These are phyloP conservation scores for Trifolium dubium DNA, from an alignment of 306 rosid genomes.

Conservation along the genomic window DNA sequence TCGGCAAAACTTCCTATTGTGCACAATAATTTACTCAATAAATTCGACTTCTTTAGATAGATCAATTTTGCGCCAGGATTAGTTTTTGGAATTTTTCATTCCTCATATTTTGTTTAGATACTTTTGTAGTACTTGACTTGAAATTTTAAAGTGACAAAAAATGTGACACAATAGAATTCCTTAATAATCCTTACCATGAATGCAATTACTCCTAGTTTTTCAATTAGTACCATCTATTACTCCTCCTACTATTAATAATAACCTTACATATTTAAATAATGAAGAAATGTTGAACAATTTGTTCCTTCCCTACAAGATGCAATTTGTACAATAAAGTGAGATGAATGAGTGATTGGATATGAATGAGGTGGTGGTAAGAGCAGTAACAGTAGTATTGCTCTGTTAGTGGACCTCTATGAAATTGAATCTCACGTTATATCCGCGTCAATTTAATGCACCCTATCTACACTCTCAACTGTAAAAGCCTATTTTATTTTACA, in stretches of 20 bases:
- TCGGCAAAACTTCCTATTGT: no score
- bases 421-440: slow-evolving; percentile 59
- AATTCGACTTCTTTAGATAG: no score
- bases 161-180: no score
- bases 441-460: slow-evolving; percentile 87
- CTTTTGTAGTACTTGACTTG: no score
- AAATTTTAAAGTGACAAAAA: no score
- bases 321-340: slow-evolving; percentile 12
- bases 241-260: background rate
- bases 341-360: slow-evolving; percentile 25
- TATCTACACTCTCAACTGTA: slow-evolving; percentile 60
- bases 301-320: slow-evolving; percentile 13
- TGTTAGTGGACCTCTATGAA: slow-evolving; percentile 36
- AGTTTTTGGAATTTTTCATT: no score
- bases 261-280: background rate
- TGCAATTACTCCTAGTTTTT: no score
- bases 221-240: background rate
- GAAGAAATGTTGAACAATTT: background rate
- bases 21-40: no score
- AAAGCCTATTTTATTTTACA: background rate
- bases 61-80: no score
- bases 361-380: slow-evolving; percentile 19
- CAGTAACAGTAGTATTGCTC: background rate
- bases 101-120: no score
- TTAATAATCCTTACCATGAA: no score